Percentiles rank a stretch among this genome's conserved stretches.
Conservation (phyloP, 352 stramenopile species). For the Phytophthora crassamura region DNA sequence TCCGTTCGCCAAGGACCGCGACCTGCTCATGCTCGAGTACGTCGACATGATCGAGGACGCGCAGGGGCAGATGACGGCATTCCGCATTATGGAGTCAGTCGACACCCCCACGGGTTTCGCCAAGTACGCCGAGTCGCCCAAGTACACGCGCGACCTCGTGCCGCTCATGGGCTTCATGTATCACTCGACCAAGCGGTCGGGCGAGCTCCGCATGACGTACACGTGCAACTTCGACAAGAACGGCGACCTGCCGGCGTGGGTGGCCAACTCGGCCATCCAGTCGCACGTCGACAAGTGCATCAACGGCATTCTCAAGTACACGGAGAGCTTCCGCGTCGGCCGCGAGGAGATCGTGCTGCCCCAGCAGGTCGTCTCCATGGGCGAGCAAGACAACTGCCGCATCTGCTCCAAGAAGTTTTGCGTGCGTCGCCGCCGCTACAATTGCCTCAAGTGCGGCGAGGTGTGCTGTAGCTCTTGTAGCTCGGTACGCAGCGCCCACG, state of each 20-base stretch:
- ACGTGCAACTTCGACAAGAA: slow-evolving; percentile 90
- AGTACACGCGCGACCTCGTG: slow-evolving; percentile 77
- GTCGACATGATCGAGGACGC: slow-evolving; percentile 90
- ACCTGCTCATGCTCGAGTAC: slow-evolving; percentile 89
- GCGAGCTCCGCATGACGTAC: slow-evolving; percentile 88
- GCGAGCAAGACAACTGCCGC: slow-evolving; percentile 71
- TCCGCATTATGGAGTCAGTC: slow-evolving; percentile 87
- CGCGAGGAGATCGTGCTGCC: slow-evolving; percentile 79
- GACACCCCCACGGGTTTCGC: slow-evolving; percentile 63
- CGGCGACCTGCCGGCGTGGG: slow-evolving; percentile 81
- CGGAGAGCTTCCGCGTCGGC: slow-evolving; percentile 73
- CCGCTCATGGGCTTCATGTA: slow-evolving; percentile 90
- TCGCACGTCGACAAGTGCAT: slow-evolving; percentile 90
- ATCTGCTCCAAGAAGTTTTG: slow-evolving; percentile 84
- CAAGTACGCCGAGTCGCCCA: slow-evolving; percentile 61
- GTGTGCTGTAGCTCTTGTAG: slow-evolving; percentile 84
- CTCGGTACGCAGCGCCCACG: slow-evolving; percentile 61
- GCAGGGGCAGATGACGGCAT: slow-evolving; percentile 83
- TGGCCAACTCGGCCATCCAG: slow-evolving; percentile 85
- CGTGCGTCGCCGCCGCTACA: slow-evolving; percentile 74
- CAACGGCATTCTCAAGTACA: slow-evolving; percentile 89
- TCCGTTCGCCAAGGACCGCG: slow-evolving; percentile 78
- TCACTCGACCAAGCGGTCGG: slow-evolving; percentile 79
- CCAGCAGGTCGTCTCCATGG: slow-evolving; percentile 79
- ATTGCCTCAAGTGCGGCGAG: slow-evolving; percentile 87